A percentile compares a stretch with the other conserved stretches of the same genome.
These are phyloP conservation scores for Amesomyces nigricolor DNA, from an alignment of 2,329 filamentous ascomycete species.

Conservation along the genomic window DNA sequence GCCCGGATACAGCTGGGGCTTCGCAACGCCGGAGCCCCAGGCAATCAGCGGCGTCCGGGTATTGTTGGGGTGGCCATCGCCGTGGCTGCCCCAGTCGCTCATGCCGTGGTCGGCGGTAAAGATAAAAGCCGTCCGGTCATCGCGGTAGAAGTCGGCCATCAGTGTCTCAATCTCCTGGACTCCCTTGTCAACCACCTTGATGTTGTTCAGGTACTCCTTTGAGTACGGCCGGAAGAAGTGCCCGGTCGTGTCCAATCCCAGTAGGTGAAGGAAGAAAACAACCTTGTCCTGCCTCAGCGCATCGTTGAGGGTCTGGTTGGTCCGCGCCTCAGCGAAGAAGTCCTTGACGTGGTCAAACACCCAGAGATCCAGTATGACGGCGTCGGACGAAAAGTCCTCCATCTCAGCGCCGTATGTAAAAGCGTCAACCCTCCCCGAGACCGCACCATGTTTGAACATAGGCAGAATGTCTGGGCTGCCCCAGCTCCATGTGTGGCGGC, in stretches of 20 bases:
- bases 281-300: conserved; percentile 75
- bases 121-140: conserved; percentile 84
- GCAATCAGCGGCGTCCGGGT: conserved; percentile 87
- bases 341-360: conserved; percentile 92
- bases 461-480: conserved; percentile 94
- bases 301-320: conserved; percentile 67
- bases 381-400: conserved; percentile 85
- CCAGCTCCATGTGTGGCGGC: conserved; percentile 98
- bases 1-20: conserved; percentile 55
- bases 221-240: conserved; percentile 87
- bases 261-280: conserved; percentile 91
- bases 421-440: conserved; percentile 80
- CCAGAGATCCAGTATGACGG: conserved; percentile 79
- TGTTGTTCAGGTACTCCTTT: conserved; percentile 88
- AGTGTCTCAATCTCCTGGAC: conserved; percentile 77
- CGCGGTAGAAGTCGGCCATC: conserved; percentile 78
- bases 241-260: conserved; percentile 86
- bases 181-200: conserved; percentile 88
- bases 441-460: conserved; percentile 94
- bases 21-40: conserved; percentile 88
- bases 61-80: conserved; percentile 95
- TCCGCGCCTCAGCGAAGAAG: conserved; percentile 74
- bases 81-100: conserved; percentile 99
- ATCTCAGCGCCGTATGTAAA: conserved; percentile 75
- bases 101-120: conserved; percentile 99